Base-by-base conservation (phyloP, 2,329 filamentous ascomycete species). In the Biscogniauxia mediterranea region DNA sequence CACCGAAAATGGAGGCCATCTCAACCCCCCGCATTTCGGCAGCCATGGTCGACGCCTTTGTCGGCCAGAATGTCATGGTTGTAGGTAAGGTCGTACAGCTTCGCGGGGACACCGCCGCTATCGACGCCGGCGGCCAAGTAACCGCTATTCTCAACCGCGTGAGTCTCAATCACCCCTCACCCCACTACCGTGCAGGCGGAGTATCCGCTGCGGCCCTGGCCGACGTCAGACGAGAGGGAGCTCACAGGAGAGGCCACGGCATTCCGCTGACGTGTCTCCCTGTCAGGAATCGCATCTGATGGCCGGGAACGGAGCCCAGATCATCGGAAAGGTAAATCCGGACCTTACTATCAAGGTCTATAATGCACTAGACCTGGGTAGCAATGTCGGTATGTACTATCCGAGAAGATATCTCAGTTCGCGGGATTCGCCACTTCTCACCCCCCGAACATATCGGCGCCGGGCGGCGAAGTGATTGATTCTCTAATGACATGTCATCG, bases 71-170 rank as follows among this genome's bases (percentile, higher is more conserved):
- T 64, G 91, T 98, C 64, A 93, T 93, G 69, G 82, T 98, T 59
- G 83, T 96, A 5, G 95, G 95, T 70, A 93, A 90, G 70, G 93
- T 98, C 54, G 85, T 86, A 3, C 89, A 95, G 70, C 82, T 98
- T 23, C 88, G 89, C 56, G 93, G 93, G 67, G 91, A 95, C 57
- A 84, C 85, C 56, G 94, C 93, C 0, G 86, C 87, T 5, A 84
- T 98, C 28, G 92, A 97, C 60, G 89, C 92, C 5, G 89, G 87
- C 25, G 94, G 94, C 0, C 84, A 87, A 21, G 85, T 97, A 25
- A 91, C 88, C 0, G 81, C 92, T 1, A 79, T 89, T 19, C 75
- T 98, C 66, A 93, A 91, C 73, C 83, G 89, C 56, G 90, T 93
- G 79, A 63, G 83, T 70, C 9, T 26, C 21, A 52, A 21, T 23